Evolutionary conservation across 768 basidiomycete species (phyloP).

Genomic region (Rhodotorula babjevae): DNA sequence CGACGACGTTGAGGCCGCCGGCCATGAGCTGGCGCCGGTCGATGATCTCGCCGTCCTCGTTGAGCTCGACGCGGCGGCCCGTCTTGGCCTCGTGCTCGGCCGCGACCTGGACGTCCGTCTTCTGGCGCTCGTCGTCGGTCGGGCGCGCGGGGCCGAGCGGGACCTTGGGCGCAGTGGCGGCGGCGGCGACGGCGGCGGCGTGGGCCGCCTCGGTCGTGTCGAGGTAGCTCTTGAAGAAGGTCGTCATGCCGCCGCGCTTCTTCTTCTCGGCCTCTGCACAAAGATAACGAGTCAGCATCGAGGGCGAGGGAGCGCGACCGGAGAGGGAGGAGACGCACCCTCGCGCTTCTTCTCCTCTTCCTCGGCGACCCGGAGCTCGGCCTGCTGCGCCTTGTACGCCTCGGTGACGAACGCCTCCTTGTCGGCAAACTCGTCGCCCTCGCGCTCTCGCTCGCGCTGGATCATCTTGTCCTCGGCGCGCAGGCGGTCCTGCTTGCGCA

Average conservation of each 20-base stretch:
- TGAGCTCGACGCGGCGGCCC: constrained; percentile 83
- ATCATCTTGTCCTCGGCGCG: constrained; percentile 98
- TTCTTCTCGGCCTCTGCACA: constrained; percentile 44
- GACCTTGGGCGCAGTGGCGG: constrained; percentile 30
- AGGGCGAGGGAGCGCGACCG: not conserved
- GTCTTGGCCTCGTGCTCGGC: constrained; percentile 59
- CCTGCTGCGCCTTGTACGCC: constrained; percentile 95
- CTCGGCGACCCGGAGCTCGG: constrained; percentile 79
- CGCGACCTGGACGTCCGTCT: constrained; percentile 72
- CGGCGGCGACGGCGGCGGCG: constrained; percentile 76
- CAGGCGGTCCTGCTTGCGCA: constrained; percentile 77
- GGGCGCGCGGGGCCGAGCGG: constrained; percentile 38
- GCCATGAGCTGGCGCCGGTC: constrained; percentile 88
- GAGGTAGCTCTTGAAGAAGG: constrained; percentile 48
- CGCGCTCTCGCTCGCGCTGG: constrained; percentile 82
- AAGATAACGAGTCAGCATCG: no score
- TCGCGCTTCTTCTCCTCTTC: constrained; percentile 85
- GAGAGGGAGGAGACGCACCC: constrained; percentile 53
- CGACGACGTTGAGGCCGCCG: constrained; percentile 83
- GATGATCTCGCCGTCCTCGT: constrained; percentile 95
- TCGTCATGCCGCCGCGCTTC: constrained; percentile 46
- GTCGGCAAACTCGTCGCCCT: constrained; percentile 88
- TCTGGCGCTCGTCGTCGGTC: constrained; percentile 21
- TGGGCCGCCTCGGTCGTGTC: constrained; percentile 52
- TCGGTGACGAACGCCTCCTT: constrained; percentile 98